phyloP scores from a whole-genome alignment of 2,329 filamentous ascomycete genomes.

The Claviceps quebecensis region DNA sequence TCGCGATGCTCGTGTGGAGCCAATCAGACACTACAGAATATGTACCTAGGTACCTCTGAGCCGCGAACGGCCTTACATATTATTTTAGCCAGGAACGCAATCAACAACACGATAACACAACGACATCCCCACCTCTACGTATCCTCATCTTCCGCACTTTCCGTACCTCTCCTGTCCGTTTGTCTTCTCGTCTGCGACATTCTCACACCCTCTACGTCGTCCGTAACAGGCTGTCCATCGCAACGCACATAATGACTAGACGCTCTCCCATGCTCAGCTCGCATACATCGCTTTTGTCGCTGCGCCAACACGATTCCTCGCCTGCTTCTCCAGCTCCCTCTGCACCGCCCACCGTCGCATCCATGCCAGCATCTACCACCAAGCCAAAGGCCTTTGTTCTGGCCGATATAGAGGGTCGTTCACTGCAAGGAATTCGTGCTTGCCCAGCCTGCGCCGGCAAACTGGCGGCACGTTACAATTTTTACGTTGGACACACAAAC shows the following conservation, averaged over 20 bases:
- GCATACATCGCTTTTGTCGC: slow-evolving; percentile 29
- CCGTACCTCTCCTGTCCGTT: not conserved
- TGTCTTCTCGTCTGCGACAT: not conserved
- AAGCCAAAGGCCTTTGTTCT: slow-evolving; percentile 33
- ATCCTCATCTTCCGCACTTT: not conserved
- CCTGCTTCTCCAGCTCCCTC: slow-evolving; percentile 13
- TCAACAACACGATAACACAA: not conserved
- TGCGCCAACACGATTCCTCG: slow-evolving; percentile 24
- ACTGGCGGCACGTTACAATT: slow-evolving; percentile 11
- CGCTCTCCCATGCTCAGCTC: slow-evolving; percentile 30
- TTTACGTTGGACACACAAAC: too few species aligned
- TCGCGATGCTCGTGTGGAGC: too few species aligned
- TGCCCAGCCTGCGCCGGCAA: slow-evolving; percentile 26
- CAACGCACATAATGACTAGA: slow-evolving; percentile 25
- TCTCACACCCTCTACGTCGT: not conserved
- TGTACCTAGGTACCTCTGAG: too few species aligned
- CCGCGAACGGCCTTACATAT: not conserved
- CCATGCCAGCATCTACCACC: slow-evolving; percentile 2
- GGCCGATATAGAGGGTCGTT: slow-evolving; percentile 25
- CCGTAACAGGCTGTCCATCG: not conserved
- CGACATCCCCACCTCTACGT: not conserved
- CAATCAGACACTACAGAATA: too few species aligned
- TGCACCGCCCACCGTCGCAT: not conserved
- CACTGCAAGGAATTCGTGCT: slow-evolving; percentile 19
- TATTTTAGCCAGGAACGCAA: not conserved